A percentile compares a stretch with the other conserved stretches of the same genome.
phyloP scores from a whole-genome alignment of 257 asterid genomes.

The Nicotiana obtusifolia region DNA sequence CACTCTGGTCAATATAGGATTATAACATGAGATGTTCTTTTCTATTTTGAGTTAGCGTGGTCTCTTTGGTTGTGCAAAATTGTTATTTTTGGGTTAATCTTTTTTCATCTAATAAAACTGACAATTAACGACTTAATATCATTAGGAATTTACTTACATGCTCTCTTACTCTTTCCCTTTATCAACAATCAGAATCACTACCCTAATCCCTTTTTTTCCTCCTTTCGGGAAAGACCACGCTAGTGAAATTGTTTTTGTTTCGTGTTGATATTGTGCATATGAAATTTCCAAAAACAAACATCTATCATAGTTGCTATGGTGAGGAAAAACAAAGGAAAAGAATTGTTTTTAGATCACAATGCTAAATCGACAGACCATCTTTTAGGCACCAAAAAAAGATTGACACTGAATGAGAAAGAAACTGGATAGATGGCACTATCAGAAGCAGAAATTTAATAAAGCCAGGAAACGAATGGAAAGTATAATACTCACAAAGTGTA shows the following conservation, averaged over 20 bases:
- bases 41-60: background rate
- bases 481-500: too few relatives aligned
- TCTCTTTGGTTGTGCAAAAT: background rate
- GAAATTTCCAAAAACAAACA: background rate
- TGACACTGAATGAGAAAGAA: background rate
- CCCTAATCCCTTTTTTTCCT: too few relatives aligned
- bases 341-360: background rate
- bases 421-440: background rate
- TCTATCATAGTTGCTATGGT: background rate
- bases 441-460: background rate
- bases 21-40: background rate
- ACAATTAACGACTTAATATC: too few relatives aligned
- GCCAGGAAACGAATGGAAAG: background rate
- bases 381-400: background rate
- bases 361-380: background rate
- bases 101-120: background rate
- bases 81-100: background rate
- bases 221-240: background rate
- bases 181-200: background rate
- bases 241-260: background rate
- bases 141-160: too few relatives aligned
- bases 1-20: background rate
- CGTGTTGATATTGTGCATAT: background rate
- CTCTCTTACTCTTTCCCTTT: background rate
- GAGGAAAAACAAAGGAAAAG: background rate